These are phyloP conservation scores for Setaria viridis DNA, from an alignment of 202 grass and related monocot genomes.

Conservation along the genomic window DNA sequence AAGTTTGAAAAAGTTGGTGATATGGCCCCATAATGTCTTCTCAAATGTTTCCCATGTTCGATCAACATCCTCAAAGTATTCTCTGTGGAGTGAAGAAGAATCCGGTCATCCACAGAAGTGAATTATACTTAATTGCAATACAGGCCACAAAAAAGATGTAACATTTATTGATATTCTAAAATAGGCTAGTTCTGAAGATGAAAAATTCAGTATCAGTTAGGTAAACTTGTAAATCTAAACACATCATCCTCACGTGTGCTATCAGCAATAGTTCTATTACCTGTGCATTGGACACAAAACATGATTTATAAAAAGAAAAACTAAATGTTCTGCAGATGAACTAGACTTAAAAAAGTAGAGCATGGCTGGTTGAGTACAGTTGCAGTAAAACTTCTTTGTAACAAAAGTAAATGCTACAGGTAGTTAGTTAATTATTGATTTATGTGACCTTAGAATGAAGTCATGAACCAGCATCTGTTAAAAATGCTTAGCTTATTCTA, in stretches of 20 bases:
- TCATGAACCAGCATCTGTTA: constrained; percentile 1
- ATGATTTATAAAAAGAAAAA: neutral
- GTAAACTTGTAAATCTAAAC: neutral
- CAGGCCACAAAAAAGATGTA: neutral
- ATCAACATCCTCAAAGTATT: constrained; percentile 99
- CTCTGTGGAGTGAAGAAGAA: constrained; percentile 69
- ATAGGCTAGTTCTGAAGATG: neutral
- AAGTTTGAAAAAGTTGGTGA: constrained; percentile 85
- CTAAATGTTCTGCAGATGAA: neutral
- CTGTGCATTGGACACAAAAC: neutral
- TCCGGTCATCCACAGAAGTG: neutral
- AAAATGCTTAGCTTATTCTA: constrained; percentile 30
- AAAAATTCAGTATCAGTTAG: neutral
- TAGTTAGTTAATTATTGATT: constrained; percentile 14
- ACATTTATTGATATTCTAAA: neutral
- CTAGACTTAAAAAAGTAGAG: constrained; percentile 3
- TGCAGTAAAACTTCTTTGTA: constrained; percentile 7
- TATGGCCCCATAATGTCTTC: constrained; percentile 85
- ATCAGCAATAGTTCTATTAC: neutral
- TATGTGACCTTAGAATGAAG: constrained; percentile 27
- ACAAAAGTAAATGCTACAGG: neutral
- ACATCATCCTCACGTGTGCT: neutral
- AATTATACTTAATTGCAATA: constrained; percentile 32
- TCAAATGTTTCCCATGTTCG: constrained; percentile 98
- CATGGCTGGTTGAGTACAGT: neutral